Evolutionary conservation across 768 basidiomycete species (phyloP).

Genomic region (Suillus clintonianus): DNA sequence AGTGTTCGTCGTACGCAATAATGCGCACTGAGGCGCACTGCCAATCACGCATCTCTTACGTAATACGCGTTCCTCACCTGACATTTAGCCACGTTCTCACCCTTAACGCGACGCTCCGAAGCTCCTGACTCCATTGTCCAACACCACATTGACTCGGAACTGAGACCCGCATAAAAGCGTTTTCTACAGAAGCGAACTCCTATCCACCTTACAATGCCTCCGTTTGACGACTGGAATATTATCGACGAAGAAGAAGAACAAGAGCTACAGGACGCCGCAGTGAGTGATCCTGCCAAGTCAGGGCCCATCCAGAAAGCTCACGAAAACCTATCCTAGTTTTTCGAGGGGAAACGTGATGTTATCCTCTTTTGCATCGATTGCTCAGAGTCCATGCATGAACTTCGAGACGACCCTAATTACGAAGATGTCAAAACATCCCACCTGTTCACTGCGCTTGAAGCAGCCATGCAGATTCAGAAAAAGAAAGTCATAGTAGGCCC

Average conservation of each 20-base stretch:
- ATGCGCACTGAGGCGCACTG: background rate
- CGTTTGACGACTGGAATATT: conserved; percentile 81
- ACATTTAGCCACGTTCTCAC: conserved; percentile 4
- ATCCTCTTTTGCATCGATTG: conserved; percentile 97
- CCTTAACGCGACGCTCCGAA: conserved; percentile 1
- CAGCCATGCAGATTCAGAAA: conserved; percentile 86
- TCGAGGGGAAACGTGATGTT: conserved; percentile 79
- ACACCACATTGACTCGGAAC: background rate
- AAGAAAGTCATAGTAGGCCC: conserved; percentile 88
- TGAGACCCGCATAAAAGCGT: background rate
- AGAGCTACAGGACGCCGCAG: conserved; percentile 72
- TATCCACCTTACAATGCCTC: conserved; percentile 46
- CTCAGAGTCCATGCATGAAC: conserved; percentile 83
- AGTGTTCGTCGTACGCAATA: background rate
- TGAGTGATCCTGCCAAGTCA: conserved; percentile 27
- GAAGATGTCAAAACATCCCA: conserved; percentile 74
- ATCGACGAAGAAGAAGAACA: conserved; percentile 82
- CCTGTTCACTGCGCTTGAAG: conserved; percentile 76
- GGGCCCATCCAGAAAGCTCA: background rate
- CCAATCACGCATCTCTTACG: conserved; percentile 10
- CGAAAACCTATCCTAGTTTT: conserved; percentile 41
- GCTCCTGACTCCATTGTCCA: conserved; percentile 10
- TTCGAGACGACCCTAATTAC: conserved; percentile 63
- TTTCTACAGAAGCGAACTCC: background rate
- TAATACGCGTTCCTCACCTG: conserved; percentile 24